Conservation (phyloP, 305 asterid genomes). For the Salvia sclarea region DNA sequence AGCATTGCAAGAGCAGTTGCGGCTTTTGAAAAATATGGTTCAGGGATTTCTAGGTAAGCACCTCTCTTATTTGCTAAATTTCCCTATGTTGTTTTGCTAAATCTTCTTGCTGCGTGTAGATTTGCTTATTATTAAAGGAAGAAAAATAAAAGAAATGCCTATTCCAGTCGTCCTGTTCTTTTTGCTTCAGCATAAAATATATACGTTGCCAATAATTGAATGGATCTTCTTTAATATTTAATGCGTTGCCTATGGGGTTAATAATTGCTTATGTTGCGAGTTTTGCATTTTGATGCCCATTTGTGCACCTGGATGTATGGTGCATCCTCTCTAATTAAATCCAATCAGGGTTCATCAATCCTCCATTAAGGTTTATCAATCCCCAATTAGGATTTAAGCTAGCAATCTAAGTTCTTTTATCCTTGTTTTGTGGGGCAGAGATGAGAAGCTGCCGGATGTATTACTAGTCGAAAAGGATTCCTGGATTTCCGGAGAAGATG, state of each 20-base stretch:
- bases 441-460: conserved; percentile 60
- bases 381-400: neutral
- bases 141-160: neutral
- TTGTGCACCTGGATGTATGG: too few relatives aligned
- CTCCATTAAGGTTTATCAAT: too few relatives aligned
- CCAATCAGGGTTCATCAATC: too few relatives aligned
- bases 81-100: neutral
- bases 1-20: conserved; percentile 54
- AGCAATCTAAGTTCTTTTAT: conserved; percentile 19
- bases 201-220: too few relatives aligned
- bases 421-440: conserved; percentile 38
- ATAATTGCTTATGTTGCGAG: too few relatives aligned
- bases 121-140: neutral
- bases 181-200: neutral
- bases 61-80: conserved; percentile 11
- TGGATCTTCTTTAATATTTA: too few relatives aligned
- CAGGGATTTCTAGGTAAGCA: conserved; percentile 54
- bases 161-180: neutral
- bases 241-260: too few relatives aligned
- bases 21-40: conserved; percentile 41
- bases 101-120: neutral
- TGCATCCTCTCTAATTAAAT: too few relatives aligned
- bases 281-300: too few relatives aligned
- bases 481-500: conserved; percentile 62
- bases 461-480: conserved; percentile 79